A percentile compares a stretch with the other conserved stretches of the same genome.
These are phyloP conservation scores for Globisporangium heterothallicum DNA, from an alignment of 352 stramenopile genomes.

Conservation along the genomic window DNA sequence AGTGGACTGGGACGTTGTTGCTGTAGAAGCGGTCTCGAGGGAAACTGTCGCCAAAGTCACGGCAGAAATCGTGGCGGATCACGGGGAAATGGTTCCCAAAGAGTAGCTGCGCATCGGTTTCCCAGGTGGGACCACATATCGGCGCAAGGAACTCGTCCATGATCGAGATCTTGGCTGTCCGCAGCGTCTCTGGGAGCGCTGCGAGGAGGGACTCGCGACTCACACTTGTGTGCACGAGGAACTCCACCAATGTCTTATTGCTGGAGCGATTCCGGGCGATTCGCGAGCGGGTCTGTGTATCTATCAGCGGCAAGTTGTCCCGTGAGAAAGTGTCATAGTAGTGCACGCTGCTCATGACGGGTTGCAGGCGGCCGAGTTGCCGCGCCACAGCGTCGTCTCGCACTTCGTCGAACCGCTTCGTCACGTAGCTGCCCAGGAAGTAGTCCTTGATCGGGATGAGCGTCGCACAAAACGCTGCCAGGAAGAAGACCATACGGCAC, in stretches of 20 bases:
- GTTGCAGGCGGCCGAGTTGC: constrained; percentile 23
- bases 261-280: constrained; percentile 13
- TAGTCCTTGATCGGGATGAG: constrained; percentile 36
- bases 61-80: constrained; percentile 34
- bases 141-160: constrained; percentile 35
- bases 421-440: constrained; percentile 34
- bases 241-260: constrained; percentile 19
- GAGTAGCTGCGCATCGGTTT: constrained; percentile 23
- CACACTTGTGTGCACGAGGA: constrained; percentile 30
- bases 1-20: constrained; percentile 7
- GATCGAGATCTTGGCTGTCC: constrained; percentile 17
- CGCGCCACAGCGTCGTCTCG: constrained; percentile 25
- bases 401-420: constrained; percentile 34
- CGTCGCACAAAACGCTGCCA: constrained; percentile 13
- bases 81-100: constrained; percentile 36
- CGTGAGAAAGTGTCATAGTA: constrained; percentile 32
- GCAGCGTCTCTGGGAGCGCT: constrained; percentile 14
- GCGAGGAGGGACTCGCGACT: constrained; percentile 20
- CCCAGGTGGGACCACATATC: constrained; percentile 22
- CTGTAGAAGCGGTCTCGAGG: constrained; percentile 30
- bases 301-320: constrained; percentile 18
- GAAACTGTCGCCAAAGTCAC: constrained; percentile 28
- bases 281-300: constrained; percentile 12
- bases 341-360: constrained; percentile 28
- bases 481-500: constrained; percentile 17